phyloP scores from a whole-genome alignment of 2,329 filamentous ascomycete species.

The Colletotrichum agaves region DNA sequence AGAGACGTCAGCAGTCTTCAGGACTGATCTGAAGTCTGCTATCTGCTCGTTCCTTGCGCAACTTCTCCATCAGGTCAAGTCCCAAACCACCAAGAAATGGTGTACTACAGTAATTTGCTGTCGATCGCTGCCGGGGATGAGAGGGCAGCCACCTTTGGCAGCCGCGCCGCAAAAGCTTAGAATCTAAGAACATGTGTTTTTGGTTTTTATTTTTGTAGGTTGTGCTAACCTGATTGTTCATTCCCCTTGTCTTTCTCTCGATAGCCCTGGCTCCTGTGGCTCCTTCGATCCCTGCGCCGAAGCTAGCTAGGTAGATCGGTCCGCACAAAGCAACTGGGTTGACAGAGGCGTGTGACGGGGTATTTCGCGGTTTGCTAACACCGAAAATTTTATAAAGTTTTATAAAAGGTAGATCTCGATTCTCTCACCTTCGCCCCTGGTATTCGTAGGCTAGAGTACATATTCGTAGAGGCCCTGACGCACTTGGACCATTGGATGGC shows the following conservation, averaged over 20 bases:
- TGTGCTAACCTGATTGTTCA: constrained; percentile 15
- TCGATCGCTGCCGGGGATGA: constrained; percentile 10
- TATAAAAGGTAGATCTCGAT: constrained; percentile 31
- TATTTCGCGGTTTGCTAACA: constrained; percentile 17
- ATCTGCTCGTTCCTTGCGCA: no score
- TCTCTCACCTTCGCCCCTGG: neutral
- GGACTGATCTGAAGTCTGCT: no score
- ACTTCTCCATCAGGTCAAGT: neutral
- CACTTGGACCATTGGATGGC: constrained; percentile 13
- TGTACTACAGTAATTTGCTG: no score
- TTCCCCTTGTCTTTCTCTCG: neutral
- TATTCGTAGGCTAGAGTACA: constrained; percentile 5
- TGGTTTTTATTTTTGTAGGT: constrained; percentile 1
- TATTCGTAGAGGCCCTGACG: neutral
- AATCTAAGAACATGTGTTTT: neutral
- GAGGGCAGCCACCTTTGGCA: constrained; percentile 14
- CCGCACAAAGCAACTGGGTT: neutral
- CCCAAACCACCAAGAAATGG: neutral
- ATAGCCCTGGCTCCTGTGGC: neutral
- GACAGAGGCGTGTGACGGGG: neutral
- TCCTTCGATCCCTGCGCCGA: neutral
- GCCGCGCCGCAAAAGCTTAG: constrained; percentile 21
- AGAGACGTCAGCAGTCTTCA: no score
- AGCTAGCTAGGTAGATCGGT: neutral
- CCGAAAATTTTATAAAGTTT: constrained; percentile 31